Conservation (phyloP, 352 stramenopile genomes). For the Pythium graminicola region DNA sequence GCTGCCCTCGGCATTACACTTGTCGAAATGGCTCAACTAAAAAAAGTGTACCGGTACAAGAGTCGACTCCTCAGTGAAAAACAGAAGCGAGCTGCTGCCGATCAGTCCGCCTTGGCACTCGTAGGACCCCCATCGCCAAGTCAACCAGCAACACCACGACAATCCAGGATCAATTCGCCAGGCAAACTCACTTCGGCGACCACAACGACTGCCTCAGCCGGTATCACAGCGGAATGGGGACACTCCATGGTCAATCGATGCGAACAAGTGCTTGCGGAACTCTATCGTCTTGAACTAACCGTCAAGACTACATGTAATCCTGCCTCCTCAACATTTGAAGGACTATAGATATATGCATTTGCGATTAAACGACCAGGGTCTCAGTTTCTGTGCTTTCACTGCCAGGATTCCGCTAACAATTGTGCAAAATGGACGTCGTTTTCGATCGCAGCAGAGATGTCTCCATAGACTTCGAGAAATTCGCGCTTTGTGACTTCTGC, state of each 20-base stretch:
- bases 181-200: too few species aligned
- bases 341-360: too few species aligned
- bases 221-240: constrained; percentile 10
- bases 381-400: constrained; percentile 17
- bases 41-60: constrained; percentile 42
- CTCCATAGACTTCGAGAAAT: constrained; percentile 68
- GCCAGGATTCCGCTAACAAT: constrained; percentile 66
- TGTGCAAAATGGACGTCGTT: constrained; percentile 60
- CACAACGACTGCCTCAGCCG: too few species aligned
- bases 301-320: too few species aligned
- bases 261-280: constrained; percentile 32
- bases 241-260: constrained; percentile 35
- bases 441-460: constrained; percentile 55
- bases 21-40: constrained; percentile 46
- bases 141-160: too few species aligned
- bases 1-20: constrained; percentile 49
- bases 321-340: too few species aligned
- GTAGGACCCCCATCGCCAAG: background rate
- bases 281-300: constrained; percentile 41
- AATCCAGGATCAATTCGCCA: too few species aligned
- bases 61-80: constrained; percentile 20
- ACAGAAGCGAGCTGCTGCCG: constrained; percentile 4
- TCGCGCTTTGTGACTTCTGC: constrained; percentile 40
- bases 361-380: too few species aligned
- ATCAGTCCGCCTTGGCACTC: background rate